These are phyloP conservation scores for Thyridium curvatum DNA, from an alignment of 2,329 filamentous ascomycete species.

Conservation along the genomic window DNA sequence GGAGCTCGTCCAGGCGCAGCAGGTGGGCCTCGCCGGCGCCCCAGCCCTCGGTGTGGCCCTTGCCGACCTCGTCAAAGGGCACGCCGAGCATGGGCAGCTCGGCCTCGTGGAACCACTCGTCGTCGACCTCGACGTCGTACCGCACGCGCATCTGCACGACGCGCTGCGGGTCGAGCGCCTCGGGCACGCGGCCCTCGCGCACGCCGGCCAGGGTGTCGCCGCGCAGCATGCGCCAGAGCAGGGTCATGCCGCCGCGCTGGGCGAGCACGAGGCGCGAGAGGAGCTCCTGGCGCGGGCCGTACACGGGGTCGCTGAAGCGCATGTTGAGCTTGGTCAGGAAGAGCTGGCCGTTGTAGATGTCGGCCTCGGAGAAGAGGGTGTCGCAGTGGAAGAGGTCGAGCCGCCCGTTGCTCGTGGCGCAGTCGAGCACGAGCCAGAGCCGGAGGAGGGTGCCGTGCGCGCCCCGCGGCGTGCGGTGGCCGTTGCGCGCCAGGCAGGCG, in stretches of 20 bases:
- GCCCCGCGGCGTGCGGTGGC: constrained; percentile 46
- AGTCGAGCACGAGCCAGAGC: constrained; percentile 69
- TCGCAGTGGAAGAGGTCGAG: constrained; percentile 44
- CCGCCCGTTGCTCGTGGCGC: constrained; percentile 50
- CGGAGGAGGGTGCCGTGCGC: constrained; percentile 49
- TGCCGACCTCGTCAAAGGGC: constrained; percentile 43
- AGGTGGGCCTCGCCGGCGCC: constrained; percentile 40
- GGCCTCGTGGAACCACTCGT: not conserved
- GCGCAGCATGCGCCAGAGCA: constrained; percentile 55
- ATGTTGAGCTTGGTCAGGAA: constrained; percentile 70
- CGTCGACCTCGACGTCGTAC: constrained; percentile 35
- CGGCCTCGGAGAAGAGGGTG: constrained; percentile 48
- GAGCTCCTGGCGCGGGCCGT: constrained; percentile 33
- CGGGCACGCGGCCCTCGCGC: constrained; percentile 17
- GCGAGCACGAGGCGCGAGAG: constrained; percentile 46
- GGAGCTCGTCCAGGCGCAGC: constrained; percentile 49
- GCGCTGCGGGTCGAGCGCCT: constrained; percentile 37
- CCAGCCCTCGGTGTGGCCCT: constrained; percentile 49
- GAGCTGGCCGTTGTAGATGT: constrained; percentile 55
- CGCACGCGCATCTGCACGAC: constrained; percentile 50
- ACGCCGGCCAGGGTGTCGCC: constrained; percentile 25
- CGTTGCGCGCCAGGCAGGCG: constrained; percentile 50
- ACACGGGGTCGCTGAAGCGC: constrained; percentile 58
- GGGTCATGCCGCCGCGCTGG: constrained; percentile 43
- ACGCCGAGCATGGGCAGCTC: constrained; percentile 40